A percentile compares a stretch with the other conserved stretches of the same genome.
Conservation (phyloP, 768 basidiomycete species). For the Heimioporus sp. region DNA sequence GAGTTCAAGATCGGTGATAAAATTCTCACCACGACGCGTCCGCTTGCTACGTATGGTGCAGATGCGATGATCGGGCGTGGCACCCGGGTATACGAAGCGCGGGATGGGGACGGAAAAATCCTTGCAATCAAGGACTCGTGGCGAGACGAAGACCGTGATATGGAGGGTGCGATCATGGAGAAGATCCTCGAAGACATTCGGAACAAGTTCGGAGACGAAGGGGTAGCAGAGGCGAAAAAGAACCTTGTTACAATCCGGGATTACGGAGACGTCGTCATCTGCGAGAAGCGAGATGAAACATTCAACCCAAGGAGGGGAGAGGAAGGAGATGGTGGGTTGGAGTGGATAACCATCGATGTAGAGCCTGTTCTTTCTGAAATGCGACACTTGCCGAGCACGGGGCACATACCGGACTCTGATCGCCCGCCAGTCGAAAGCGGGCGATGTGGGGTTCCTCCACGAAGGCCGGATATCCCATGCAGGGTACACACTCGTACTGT, state of each 20-base stretch:
- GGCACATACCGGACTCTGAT: neutral
- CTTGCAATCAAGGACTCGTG: conserved; percentile 11
- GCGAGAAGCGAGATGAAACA: neutral
- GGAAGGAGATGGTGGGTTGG: neutral
- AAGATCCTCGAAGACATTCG: neutral
- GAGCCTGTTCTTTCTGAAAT: neutral
- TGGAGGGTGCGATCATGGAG: neutral
- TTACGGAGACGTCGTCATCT: neutral
- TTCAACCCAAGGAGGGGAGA: neutral
- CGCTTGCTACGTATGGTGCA: neutral
- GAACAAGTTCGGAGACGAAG: neutral
- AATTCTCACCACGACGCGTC: neutral
- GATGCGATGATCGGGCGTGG: neutral
- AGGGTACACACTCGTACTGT: neutral
- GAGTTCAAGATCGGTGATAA: neutral
- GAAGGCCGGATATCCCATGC: neutral
- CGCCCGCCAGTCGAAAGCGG: no score
- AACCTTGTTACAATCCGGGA: neutral
- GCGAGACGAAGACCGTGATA: neutral
- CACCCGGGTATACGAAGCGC: conserved; percentile 2
- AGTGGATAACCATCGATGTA: neutral
- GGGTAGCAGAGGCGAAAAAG: neutral
- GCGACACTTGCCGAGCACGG: neutral
- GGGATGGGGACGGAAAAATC: neutral
- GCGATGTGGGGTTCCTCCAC: neutral